phyloP scores from a whole-genome alignment of 768 basidiomycete species.

The Boletus sp. region DNA sequence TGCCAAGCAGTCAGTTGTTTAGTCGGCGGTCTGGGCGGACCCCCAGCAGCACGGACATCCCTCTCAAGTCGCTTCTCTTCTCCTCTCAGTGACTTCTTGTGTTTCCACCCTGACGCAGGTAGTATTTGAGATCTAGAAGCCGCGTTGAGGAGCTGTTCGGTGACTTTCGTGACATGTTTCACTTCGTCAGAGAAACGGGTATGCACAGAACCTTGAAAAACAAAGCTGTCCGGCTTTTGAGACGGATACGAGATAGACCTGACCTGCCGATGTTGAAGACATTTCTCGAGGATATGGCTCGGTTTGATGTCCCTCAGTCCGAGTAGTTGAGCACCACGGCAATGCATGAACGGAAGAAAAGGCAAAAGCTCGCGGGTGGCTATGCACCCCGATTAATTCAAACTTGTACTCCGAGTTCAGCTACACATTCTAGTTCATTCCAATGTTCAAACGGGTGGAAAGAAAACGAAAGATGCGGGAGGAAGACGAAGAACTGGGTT shows the following conservation, averaged over 20 bases:
- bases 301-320: constrained; percentile 16
- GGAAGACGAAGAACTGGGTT: constrained; percentile 60
- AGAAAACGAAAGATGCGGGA: constrained; percentile 59
- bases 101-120: constrained; percentile 35
- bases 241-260: neutral
- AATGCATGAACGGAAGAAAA: constrained; percentile 32
- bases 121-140: constrained; percentile 25
- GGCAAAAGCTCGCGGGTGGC: constrained; percentile 18
- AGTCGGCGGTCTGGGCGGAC: constrained; percentile 18
- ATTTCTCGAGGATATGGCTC: constrained; percentile 10
- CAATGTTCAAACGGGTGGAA: constrained; percentile 79
- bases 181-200: constrained; percentile 1
- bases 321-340: constrained; percentile 20
- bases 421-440: neutral
- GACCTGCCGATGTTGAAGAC: neutral
- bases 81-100: constrained; percentile 35
- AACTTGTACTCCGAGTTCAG: neutral
- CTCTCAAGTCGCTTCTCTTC: constrained; percentile 37
- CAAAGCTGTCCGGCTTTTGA: neutral
- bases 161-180: constrained; percentile 15
- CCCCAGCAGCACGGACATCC: constrained; percentile 13
- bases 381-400: constrained; percentile 9
- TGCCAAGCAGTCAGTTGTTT: constrained; percentile 26
- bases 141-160: constrained; percentile 35
- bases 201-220: neutral